Evolutionary conservation across 257 asterid genomes (phyloP).

Genomic region (Solanum habrochaites): DNA sequence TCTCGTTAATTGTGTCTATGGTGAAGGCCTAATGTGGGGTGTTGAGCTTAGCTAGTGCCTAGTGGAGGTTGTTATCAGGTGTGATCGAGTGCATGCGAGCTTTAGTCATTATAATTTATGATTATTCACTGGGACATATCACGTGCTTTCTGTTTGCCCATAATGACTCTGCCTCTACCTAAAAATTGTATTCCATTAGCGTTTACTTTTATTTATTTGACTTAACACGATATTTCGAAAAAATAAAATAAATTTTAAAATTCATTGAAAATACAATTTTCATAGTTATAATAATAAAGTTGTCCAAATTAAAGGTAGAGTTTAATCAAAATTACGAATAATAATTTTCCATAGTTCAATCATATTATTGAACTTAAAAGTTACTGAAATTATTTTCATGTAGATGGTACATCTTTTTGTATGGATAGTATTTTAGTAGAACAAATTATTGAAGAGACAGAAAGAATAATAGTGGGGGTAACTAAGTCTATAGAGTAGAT

Average conservation of each 20-base stretch:
- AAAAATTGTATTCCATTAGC: neutral
- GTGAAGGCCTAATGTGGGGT: neutral
- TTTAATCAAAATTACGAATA: neutral
- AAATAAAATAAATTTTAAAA: no score
- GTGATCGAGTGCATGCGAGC: neutral
- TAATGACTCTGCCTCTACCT: neutral
- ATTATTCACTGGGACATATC: neutral
- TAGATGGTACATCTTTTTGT: neutral
- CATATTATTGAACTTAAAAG: neutral
- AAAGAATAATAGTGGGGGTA: neutral
- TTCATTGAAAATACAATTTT: no score
- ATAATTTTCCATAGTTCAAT: neutral
- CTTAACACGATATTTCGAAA: no score
- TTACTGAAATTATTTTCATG: neutral
- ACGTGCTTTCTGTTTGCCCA: neutral
- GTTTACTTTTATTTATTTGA: neutral
- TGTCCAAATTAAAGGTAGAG: neutral
- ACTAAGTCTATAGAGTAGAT: neutral
- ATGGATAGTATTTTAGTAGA: neutral
- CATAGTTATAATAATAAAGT: neutral
- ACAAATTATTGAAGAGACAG: neutral
- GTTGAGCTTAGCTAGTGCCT: neutral
- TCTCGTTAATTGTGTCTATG: neutral
- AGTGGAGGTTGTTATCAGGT: neutral
- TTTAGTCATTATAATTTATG: neutral